These are phyloP conservation scores for Cenchrus fungigraminus DNA, from an alignment of 176 grass and related monocot genomes.

Conservation along the genomic window DNA sequence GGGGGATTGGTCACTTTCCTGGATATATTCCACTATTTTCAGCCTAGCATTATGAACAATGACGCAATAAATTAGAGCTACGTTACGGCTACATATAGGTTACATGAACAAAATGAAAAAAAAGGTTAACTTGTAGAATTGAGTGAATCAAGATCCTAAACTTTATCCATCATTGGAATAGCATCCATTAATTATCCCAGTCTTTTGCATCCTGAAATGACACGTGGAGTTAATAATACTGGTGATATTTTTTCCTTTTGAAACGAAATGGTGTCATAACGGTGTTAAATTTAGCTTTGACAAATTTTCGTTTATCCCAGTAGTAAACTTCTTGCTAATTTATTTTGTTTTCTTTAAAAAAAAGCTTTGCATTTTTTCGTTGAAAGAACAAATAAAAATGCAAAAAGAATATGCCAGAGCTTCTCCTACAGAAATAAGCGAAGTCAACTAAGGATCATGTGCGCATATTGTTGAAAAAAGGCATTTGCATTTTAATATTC, in stretches of 20 bases:
- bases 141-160: neutral
- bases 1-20: neutral
- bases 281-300: too few relatives aligned
- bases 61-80: neutral
- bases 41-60: neutral
- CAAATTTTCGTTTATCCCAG: too few relatives aligned
- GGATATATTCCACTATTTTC: neutral
- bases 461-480: neutral
- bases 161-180: neutral
- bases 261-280: too few relatives aligned
- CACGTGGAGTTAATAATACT: too few relatives aligned
- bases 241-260: too few relatives aligned
- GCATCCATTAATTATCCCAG: neutral
- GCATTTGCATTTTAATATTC: neutral
- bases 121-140: neutral
- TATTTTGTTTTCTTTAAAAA: neutral
- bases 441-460: slow-evolving; percentile 35
- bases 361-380: too few relatives aligned
- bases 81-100: neutral
- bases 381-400: neutral
- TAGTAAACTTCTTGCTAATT: neutral
- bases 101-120: neutral
- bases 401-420: neutral
- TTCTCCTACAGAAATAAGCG: neutral
- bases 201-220: too few relatives aligned